Evolutionary conservation across 2,329 filamentous ascomycete genomes (phyloP), one percentile per base, ranked within the genome.

Genomic region (Cryphonectria nitschkei): DNA sequence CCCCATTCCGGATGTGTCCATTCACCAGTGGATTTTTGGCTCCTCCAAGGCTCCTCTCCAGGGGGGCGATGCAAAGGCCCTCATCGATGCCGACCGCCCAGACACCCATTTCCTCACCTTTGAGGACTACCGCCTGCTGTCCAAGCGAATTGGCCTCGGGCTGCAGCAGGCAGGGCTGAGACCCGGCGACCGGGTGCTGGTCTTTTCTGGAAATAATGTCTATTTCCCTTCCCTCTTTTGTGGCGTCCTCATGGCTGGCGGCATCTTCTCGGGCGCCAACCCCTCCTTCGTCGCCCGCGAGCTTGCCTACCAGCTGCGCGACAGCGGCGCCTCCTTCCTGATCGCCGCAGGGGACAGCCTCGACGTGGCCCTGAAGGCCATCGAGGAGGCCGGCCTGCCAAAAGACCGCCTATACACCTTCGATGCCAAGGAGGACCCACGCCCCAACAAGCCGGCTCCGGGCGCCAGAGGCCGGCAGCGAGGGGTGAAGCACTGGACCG

Each of bases 201-300:
- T 95, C 29, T 95, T 91, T 80, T 90, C 91, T 0, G 87, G 89
- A 32, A 95, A 95, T 80, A 90, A 87, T 74, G 79, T 95, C 19
- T 93, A 91, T 81, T 93, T 91, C 77, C 91, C 93, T 0, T 83
- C 88, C 0, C 83, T 93, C 1, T 88, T 95, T 68, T 84, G 94
- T 79, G 93, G 93, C 22, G 84, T 92, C 29, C 84, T 94, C 66
- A 94, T 94, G 88, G 92, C 93, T 0, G 92, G 92, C 4, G 92
- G 92, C 1, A 83, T 95, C 68, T 95, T 95, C 81, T 92, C 90
- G 0, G 93, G 92, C 37, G 80, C 80, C 52, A 81, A 80, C 70
- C 80, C 80, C 32, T 72, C 74, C 4, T 80, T 89, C 75, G 89
- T 93, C 0, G 82, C 88, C 0, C 83, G 92, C 29, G 93, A 96